Evolutionary conservation across 768 basidiomycete species (phyloP), one percentile per base, ranked within the genome.

Genomic region (Serendipita vermifera): DNA sequence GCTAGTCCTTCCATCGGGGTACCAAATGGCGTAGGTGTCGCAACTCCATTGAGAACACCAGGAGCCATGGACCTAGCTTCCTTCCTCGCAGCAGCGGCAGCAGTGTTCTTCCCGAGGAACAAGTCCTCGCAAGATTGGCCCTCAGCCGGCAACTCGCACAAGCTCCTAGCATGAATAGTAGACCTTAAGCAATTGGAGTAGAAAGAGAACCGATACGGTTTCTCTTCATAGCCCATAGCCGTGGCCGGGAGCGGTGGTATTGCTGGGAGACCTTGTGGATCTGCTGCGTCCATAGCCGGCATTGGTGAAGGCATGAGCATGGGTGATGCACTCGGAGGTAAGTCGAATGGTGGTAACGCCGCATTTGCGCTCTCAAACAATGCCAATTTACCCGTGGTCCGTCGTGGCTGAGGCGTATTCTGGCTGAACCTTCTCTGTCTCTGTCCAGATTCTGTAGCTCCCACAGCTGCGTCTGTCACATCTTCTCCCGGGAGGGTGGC

Each of bases 151-250:
- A 99, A 77, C 68, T 99, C 96, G 56, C 86, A 82, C 14, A 99
- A 71, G 59, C 85, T 92, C 15, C 92, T 79, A 0, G 96, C 88
- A 71, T 98, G 94, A 46, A 99, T 97, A 1, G 96, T 97, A 0
- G 91, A 85, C 2, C 84, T 81, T 48, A 96, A 73, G 3, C 85
- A 77, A 64, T 96, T 98, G 15, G 90, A 97, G 70, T 98, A 99
- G 72, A 98, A 99, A 0, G 96, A 97, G 71, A 98, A 99, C 40
- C 96, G 80, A 65, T 97, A 98, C 6, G 93, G 94, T 63, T 91
- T 75, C 64, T 92, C 90, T 60, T 91, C 84, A 0, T 77, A 51
- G 63, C 65, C 20, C 61, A 29, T 57, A 39, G 58, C 55, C 54
- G 64, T 62, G 27, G 64, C 57, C 35, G 48, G 48, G 57, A 27